Base-by-base conservation (phyloP, 306 rosid species). In the Citrullus colocynthis region DNA sequence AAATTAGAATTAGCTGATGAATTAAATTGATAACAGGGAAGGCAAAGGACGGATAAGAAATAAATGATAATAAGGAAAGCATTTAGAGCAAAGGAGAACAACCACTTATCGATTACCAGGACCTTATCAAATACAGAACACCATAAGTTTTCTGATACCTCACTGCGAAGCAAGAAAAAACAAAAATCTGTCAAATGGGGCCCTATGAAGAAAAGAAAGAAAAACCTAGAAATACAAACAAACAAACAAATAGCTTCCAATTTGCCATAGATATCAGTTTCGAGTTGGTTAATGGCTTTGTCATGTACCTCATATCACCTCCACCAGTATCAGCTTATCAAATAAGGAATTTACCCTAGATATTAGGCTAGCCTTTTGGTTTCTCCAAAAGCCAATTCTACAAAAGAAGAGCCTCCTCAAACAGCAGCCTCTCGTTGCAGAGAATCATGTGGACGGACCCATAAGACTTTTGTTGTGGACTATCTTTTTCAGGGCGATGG, bases 331-430 rank as follows among this genome's bases (percentile, higher is more conserved):
- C 58, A 51, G 34, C 44, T 0, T 51, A 30, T 51, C 44, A 49
- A 72, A n/a, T 42, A 42, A 36, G 34, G 9, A 66, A 77, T 18
- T 48, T 44, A 32, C 58, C 24, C 16, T 7, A 66, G 30, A 66
- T 17, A 55, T 73, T 34, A n/a, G 32, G n/a, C 15, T 58, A 44
- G 36, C 82, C 78, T 71, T 77, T 72, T 56, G 83, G 79, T 56
- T 83, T 51, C 79, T 51, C 80, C 79, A 80, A 84, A 80, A 81
- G 83, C 59, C 76, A 66, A 8, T 6, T 7, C 69, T 12, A 63
- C 36, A 55, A 59, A 64, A 0, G 21, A 10, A 21, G 1, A 12
- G 14, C 18, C 42, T 54, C 11, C 28, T 32, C 36, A 66, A 54
- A 13, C 39, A 3, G 20, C n/a, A 70, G 9, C 54, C 78, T 12